Evolutionary conservation across 805 yeast species (phyloP).

Genomic region (Candida yuanshanica): DNA sequence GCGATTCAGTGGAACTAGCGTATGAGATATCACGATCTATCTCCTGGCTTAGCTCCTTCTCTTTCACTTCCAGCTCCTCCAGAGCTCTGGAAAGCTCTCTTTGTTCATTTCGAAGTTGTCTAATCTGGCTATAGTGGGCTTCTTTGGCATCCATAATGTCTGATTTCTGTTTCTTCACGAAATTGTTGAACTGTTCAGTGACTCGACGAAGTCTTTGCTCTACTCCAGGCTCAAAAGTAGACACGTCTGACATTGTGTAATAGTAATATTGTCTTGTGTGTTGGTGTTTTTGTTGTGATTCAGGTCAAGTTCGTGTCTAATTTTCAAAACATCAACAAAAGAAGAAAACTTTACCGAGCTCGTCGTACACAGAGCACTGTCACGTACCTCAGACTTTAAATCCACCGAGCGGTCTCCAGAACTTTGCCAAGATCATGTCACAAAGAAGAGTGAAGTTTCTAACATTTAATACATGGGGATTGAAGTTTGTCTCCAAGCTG

Average conservation of each 20-base stretch:
- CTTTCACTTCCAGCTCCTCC: constrained; percentile 7
- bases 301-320: background rate
- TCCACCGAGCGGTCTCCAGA: no score
- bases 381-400: no score
- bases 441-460: constrained; percentile 41
- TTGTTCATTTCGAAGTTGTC: constrained; percentile 29
- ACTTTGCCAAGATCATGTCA: background rate
- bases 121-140: constrained; percentile 26
- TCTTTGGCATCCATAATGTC: constrained; percentile 30
- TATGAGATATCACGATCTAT: constrained; percentile 13
- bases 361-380: no score
- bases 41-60: constrained; percentile 7
- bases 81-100: constrained; percentile 24
- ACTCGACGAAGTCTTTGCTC: constrained; percentile 34
- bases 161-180: constrained; percentile 29
- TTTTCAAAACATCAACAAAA: background rate
- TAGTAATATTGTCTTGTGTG: no score
- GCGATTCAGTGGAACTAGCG: constrained; percentile 31
- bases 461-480: constrained; percentile 85
- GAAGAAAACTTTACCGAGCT: no score
- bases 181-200: constrained; percentile 31
- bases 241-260: constrained; percentile 16
- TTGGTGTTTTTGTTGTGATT: background rate
- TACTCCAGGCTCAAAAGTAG: constrained; percentile 31
- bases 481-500: constrained; percentile 73